Evolutionary conservation across 768 basidiomycete genomes (phyloP).

Genomic region (Xerocomellus dryophilus): DNA sequence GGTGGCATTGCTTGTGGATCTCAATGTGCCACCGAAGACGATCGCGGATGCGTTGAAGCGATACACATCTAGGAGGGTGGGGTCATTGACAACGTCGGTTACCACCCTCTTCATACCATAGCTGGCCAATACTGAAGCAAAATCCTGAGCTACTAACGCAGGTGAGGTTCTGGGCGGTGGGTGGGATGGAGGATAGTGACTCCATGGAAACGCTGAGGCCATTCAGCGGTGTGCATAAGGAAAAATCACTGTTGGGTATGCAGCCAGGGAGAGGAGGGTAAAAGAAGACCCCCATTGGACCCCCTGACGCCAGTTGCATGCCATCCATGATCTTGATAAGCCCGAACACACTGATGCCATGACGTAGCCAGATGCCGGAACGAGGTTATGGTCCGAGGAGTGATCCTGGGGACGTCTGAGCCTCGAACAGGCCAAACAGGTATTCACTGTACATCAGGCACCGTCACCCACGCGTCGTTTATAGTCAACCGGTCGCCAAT

Average conservation of each 20-base stretch:
- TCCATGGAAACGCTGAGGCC: conserved; percentile 18
- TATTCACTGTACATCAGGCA: background rate
- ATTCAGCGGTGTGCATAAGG: conserved; percentile 7
- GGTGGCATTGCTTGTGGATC: background rate
- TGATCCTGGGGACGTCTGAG: background rate
- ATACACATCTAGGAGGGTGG: background rate
- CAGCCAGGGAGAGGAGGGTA: conserved; percentile 12
- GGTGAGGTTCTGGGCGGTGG: conserved; percentile 6
- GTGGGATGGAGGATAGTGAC: conserved; percentile 8
- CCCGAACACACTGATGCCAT: conserved; percentile 5
- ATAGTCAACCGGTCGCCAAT: conserved; percentile 12
- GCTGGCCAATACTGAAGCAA: accelerated
- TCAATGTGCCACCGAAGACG: background rate
- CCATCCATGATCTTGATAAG: conserved; percentile 9
- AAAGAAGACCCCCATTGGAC: background rate
- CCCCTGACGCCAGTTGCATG: too few relatives aligned
- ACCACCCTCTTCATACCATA: conserved; percentile 8
- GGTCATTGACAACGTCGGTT: background rate
- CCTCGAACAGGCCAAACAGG: too few relatives aligned
- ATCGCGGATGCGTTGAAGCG: background rate
- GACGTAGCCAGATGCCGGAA: background rate
- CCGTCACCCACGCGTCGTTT: conserved; percentile 5
- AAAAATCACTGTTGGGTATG: background rate
- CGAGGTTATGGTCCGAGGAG: too few relatives aligned
- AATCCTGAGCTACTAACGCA: background rate